Conservation (phyloP, 768 basidiomycete species). For the Lactarius pseudohatsudake region DNA sequence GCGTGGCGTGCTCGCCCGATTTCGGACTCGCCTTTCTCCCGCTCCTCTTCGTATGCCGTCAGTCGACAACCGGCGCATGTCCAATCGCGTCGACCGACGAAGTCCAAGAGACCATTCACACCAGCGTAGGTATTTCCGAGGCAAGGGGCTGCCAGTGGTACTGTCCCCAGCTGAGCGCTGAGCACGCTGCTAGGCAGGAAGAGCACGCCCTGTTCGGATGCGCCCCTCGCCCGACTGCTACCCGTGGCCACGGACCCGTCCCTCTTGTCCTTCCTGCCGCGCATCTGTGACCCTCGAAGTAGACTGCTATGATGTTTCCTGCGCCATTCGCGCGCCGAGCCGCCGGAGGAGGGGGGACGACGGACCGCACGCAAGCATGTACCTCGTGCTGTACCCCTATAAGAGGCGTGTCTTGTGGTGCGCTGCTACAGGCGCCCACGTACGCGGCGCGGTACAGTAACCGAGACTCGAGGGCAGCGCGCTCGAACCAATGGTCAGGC, state of each 20-base stretch:
- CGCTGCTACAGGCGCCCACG: too few relatives aligned
- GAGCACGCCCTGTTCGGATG: background rate
- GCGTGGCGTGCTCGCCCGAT: background rate
- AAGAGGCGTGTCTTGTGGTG: background rate
- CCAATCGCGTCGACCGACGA: too few relatives aligned
- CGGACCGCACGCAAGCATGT: too few relatives aligned
- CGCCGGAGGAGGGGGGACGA: too few relatives aligned
- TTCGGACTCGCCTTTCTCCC: background rate
- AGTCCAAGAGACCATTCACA: conserved; percentile 83
- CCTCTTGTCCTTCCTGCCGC: background rate
- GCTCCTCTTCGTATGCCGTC: background rate
- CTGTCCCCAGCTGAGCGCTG: conserved; percentile 85
- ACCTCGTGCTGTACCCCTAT: background rate
- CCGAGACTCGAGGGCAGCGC: too few relatives aligned
- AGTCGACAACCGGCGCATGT: too few relatives aligned
- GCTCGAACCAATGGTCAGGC: too few relatives aligned
- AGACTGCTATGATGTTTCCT: background rate
- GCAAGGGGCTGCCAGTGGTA: conserved; percentile 78
- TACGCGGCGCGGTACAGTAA: too few relatives aligned
- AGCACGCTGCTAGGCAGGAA: conserved; percentile 20
- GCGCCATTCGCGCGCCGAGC: too few relatives aligned
- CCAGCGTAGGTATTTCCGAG: conserved; percentile 98
- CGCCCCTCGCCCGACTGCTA: background rate
- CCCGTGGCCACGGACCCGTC: background rate
- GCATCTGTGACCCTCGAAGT: background rate